These are phyloP conservation scores for Syzygium aqueum DNA, from an alignment of 345 rosid genomes.

Conservation along the genomic window DNA sequence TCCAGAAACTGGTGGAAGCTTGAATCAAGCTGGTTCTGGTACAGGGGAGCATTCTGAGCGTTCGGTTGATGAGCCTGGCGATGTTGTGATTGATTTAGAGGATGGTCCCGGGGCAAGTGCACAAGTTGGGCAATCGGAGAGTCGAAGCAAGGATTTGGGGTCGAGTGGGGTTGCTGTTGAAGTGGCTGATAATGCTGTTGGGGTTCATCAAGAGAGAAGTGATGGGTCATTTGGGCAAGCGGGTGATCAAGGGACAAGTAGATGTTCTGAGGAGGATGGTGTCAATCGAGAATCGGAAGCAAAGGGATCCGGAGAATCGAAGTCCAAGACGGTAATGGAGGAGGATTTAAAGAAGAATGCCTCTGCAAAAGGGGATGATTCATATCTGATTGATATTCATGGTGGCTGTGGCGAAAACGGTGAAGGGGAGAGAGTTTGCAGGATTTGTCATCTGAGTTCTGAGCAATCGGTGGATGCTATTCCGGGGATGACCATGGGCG, in stretches of 20 bases:
- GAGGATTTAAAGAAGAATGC: background rate
- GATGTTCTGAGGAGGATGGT: background rate
- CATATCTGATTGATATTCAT: conserved; percentile 36
- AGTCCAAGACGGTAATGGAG: background rate
- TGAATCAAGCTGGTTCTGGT: background rate
- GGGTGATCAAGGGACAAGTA: background rate
- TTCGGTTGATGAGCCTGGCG: background rate
- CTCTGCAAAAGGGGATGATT: conserved; percentile 12
- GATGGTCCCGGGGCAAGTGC: background rate
- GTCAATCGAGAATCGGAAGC: background rate
- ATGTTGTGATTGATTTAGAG: background rate
- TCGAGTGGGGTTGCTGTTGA: background rate
- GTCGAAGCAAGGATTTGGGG: background rate
- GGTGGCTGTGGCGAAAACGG: conserved; percentile 16
- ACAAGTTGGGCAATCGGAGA: background rate
- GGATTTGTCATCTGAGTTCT: conserved; percentile 79
- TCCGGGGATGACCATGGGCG: conserved; percentile 1
- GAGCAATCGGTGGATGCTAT: conserved; percentile 33
- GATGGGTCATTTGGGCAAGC: background rate
- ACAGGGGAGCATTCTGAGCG: background rate
- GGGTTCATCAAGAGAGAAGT: background rate
- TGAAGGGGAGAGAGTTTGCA: conserved; percentile 58
- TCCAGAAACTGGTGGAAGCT: background rate
- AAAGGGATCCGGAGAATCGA: background rate
- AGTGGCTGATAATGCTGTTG: background rate